Conservation (phyloP, 306 rosid species). For the Cucurbita moschata region DNA sequence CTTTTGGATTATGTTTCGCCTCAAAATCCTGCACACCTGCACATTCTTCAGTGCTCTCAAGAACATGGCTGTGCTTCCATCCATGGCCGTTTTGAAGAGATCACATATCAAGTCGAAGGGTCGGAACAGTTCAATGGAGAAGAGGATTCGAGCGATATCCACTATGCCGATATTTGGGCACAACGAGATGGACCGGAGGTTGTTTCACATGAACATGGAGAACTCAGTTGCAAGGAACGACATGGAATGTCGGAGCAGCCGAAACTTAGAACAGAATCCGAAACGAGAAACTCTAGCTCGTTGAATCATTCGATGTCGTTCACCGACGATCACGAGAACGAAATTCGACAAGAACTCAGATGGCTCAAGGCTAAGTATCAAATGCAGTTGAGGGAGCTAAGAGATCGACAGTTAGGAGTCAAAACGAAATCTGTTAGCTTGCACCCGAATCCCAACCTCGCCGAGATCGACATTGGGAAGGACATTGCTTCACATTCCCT, state of each 20-base stretch:
- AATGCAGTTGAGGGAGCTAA: constrained; percentile 78
- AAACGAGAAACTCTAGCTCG: constrained; percentile 19
- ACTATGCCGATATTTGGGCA: constrained; percentile 66
- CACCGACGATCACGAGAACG: constrained; percentile 52
- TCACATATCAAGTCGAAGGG: constrained; percentile 75
- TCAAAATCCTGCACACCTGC: constrained; percentile 36
- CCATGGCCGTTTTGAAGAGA: constrained; percentile 92
- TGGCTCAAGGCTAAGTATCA: constrained; percentile 98
- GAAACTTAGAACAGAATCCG: constrained; percentile 12
- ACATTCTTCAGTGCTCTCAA: constrained; percentile 61
- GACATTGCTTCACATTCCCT: background rate
- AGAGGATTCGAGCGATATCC: constrained; percentile 34
- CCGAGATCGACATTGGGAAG: constrained; percentile 3
- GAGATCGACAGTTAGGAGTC: constrained; percentile 49
- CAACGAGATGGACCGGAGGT: constrained; percentile 37
- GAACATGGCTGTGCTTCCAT: constrained; percentile 48
- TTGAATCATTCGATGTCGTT: constrained; percentile 9
- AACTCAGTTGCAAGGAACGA: background rate
- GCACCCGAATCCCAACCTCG: constrained; percentile 11
- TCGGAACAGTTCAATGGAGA: constrained; percentile 26
- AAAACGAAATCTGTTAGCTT: constrained; percentile 21
- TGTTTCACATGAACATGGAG: background rate
- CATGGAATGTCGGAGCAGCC: background rate
- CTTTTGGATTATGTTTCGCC: constrained; percentile 41
- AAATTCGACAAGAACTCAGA: constrained; percentile 85